Evolutionary conservation across 768 basidiomycete species (phyloP), one percentile per base, ranked within the genome.

Genomic region (Rhodocollybia butyracea): DNA sequence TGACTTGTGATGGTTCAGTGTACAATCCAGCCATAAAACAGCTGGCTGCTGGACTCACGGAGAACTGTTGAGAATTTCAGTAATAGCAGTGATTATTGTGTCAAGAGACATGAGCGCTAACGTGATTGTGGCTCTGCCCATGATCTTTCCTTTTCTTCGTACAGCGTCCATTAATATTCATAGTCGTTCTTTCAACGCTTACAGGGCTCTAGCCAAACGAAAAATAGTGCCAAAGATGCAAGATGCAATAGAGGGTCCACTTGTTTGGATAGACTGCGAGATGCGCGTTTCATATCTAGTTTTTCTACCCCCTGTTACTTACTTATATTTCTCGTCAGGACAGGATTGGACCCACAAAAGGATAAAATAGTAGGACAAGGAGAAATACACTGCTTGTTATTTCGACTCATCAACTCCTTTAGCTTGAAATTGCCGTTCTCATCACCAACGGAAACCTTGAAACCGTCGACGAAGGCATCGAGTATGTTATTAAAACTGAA

Each of bases 181-280:
- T 17, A 45, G 21, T 27, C 46, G 46, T 22, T 38, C 22, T 17
- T 24, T 10, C 34, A 50, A 24, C 22, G 27, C 21, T 21, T 34
- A 50, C 24, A 36, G 48, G 26, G 46, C 22, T 34, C 29, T 30
- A n/a, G 12, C 24, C 12, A 50, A 34, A 19, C 48, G 34, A 10
- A 53, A 19, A 22, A 53, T 53, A 40, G 40, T n/a, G 21, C 24
- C 48, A 31, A n/a, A 41, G 2, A 53, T 19, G n/a, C 27, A 38
- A 29, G 40, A 53, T 17, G 51, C 39, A 30, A 60, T 68, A n/a
- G 81, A 80, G 31, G 85, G 86, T 0, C 88, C 89, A 10, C 69
- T 91, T 54, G 85, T 91, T 6, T 88, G 91, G 91, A 78, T 93
- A 48, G 91, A 94, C 67, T 91, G 89, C 61, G 91, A 94, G 71